A percentile compares a stretch with the other conserved stretches of the same genome.
Conservation (phyloP, 108 stramenopile species). For the Asterionellopsis glacialis region DNA sequence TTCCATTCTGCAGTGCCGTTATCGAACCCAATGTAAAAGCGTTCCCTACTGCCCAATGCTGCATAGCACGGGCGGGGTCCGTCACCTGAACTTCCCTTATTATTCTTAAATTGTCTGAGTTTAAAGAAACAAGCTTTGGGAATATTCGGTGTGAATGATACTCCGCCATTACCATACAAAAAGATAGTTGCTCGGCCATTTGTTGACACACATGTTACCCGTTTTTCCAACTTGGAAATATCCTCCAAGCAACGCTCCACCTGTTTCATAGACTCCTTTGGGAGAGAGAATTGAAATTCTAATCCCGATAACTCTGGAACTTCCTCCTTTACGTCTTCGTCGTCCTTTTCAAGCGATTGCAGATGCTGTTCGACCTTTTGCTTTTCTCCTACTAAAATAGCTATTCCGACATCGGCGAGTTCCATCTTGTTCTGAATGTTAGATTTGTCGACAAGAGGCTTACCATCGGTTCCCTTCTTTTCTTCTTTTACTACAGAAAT, state of each 20-base stretch:
- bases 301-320: slow-evolving; percentile 14
- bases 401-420: slow-evolving; percentile 62
- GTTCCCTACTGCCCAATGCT: slow-evolving; percentile 57
- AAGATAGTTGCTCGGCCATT: slow-evolving; percentile 71
- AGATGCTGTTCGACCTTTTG: slow-evolving; percentile 53
- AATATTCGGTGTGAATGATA: slow-evolving; percentile 61
- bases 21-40: slow-evolving; percentile 67
- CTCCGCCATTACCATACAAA: slow-evolving; percentile 68
- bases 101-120: slow-evolving; percentile 32
- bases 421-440: slow-evolving; percentile 42
- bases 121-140: slow-evolving; percentile 54
- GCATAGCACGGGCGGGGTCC: slow-evolving; percentile 50
- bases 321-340: slow-evolving; percentile 28
- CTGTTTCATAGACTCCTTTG: slow-evolving; percentile 38
- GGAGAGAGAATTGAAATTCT: slow-evolving; percentile 46
- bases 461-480: not conserved
- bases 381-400: slow-evolving; percentile 65
- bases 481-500: not conserved
- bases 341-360: slow-evolving; percentile 11
- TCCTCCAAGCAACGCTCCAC: slow-evolving; percentile 52
- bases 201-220: slow-evolving; percentile 60
- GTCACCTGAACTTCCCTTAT: slow-evolving; percentile 5
- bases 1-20: slow-evolving; percentile 54
- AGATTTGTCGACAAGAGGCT: not conserved
- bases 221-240: slow-evolving; percentile 44